Base-by-base conservation (phyloP, 2,329 filamentous ascomycete species). In the Bisporella sp. region DNA sequence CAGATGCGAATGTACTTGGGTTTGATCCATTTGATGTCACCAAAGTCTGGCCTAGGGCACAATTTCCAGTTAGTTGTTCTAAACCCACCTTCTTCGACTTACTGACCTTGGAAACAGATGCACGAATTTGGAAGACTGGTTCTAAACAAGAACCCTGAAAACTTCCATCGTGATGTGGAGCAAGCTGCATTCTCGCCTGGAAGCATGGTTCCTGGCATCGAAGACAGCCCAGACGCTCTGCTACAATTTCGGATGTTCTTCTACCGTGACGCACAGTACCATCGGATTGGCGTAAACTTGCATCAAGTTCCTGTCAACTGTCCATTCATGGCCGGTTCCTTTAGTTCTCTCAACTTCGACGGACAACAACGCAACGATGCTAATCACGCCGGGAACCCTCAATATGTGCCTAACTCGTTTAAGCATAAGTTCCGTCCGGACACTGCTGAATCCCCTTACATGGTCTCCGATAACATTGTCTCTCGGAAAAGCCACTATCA, bases 171-270 rank as follows among this genome's bases (percentile, higher is more conserved):
- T 52, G 77, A 84, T 58, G 82, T 85, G 45, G 82, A 85, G 69
- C 82, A 85, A 62, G 73, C 77, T n/a, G 79, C 81, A 1, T 86
- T 84, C 73, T 79, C 75, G 57, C 82, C 82, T 35, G 73, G 79
- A 2, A 80, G 84, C 62, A 67, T 85, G 66, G 72, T 77, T 4
- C 81, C 82, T 2, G 82, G 82, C 42, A 78, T 82, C 47, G 81
- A 85, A 65, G 77, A 81, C 5, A 83, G 80, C 4, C 79, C 80
- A 55, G 82, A 86, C 57, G 82, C 82, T 0, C 79, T 85, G 32
- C 70, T 85, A 4, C 81, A 85, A 63, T 77, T 75, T 37, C 79
- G 82, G 46, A 72, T 85, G 41, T 85, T 85, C 72, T 84, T 80
- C 1, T 85, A 85, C 66, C 76, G 79, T 8, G 81, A 85, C 58